Evolutionary conservation across 208 protist genomes (phyloP), one percentile per base, ranked within the genome.

Genomic region (Naegleria fowleri): DNA sequence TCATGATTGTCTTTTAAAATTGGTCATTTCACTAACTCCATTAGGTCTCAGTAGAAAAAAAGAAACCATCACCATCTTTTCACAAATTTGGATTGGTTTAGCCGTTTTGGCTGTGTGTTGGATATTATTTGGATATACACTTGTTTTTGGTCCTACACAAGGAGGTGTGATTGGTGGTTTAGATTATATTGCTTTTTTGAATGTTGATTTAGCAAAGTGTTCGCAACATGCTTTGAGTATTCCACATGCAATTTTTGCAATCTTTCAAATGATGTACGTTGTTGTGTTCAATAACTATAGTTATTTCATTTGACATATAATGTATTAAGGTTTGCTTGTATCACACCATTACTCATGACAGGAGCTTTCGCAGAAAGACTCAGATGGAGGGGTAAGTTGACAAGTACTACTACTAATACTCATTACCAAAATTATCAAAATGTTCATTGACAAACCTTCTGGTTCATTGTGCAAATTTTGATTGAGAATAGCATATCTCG

Each of bases 331-430:
- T 97, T 97, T 93, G 94, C 95, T 75, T 89, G 79, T 43, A 96
- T 97, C 67, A 96, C 95, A 40, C 95, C 96, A 79, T 83, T 96
- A 41, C 88, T 97, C 29, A 96, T 97, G 91, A 97, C 95, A 33
- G 95, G 95, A 85, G 86, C 92, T n/a, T 95, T 93, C 58, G 91
- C 91, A 36, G 92, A 95, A 90, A 84, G 92, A 41, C 29, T 95
- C 39, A 59, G 86, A 76, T 95, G 86, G 38, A 85, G 16, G 0
- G 55, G 67, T 79, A 79, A 5, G 67, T 88, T 40, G 94, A 92
- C n/a, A 5, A 76, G 16, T n/a, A 5, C 16, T 25, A 86, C 59
- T 88, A 76, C 79, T 91, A 19, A 93, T 88, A 38, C 92, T 93
- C 0, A 93, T 94, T 67, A 75, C 93, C 19, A 84, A 94, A 11